Conservation (phyloP, 148 eudicot genomes). For the Fallopia convolvulus region DNA sequence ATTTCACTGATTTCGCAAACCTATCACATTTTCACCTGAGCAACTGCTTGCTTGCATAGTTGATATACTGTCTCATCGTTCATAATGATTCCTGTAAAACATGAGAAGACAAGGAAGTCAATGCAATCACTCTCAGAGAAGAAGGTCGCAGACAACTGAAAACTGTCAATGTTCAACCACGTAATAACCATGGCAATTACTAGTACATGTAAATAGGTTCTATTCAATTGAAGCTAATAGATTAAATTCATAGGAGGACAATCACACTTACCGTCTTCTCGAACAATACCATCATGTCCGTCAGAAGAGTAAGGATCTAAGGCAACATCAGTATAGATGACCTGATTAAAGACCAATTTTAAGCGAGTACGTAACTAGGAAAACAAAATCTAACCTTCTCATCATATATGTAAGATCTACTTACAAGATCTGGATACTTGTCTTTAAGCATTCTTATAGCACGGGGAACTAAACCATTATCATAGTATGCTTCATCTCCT, state of each 20-base stretch:
- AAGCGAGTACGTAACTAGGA: neutral
- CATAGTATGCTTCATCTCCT: slow-evolving; percentile 94
- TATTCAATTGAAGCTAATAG: neutral
- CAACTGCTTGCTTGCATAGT: slow-evolving; percentile 92
- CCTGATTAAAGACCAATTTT: slow-evolving; percentile 23
- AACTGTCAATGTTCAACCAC: neutral
- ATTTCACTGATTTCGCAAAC: neutral
- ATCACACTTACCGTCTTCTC: slow-evolving; percentile 77
- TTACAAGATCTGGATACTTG: slow-evolving; percentile 95
- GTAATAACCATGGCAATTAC: neutral
- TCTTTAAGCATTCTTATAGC: slow-evolving; percentile 82
- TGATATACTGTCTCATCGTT: slow-evolving; percentile 98
- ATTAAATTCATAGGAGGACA: neutral
- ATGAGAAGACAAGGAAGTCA: neutral
- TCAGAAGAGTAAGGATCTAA: slow-evolving; percentile 97
- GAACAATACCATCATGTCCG: slow-evolving; percentile 96
- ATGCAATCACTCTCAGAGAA: neutral
- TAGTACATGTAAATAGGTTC: neutral
- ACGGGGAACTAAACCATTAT: slow-evolving; percentile 87
- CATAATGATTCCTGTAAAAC: slow-evolving; percentile 79
- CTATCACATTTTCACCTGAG: slow-evolving; percentile 61
- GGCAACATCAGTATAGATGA: slow-evolving; percentile 94
- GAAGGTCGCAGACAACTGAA: neutral
- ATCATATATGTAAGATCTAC: slow-evolving; percentile 18
- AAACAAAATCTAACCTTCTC: neutral